Percentiles rank a stretch among this genome's conserved stretches.
Evolutionary conservation across 768 basidiomycete genomes (phyloP).

Genomic region (Coprinopsis cinerea): DNA sequence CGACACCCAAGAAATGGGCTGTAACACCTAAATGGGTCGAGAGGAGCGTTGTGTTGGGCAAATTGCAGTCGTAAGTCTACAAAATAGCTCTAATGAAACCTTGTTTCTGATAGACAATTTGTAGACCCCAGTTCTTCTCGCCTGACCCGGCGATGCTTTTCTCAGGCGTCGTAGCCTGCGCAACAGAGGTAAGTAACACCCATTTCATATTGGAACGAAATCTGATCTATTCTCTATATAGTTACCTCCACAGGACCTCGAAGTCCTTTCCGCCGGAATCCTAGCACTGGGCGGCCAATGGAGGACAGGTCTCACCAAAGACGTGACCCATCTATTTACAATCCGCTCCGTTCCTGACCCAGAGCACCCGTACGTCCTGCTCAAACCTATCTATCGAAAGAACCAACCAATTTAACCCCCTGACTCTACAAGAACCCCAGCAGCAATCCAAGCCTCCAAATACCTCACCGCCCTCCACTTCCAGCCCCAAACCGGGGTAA

Average conservation of each 20-base stretch:
- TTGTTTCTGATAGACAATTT: conserved; percentile 4
- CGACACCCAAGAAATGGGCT: conserved; percentile 31
- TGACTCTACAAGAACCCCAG: neutral
- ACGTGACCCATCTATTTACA: conserved; percentile 85
- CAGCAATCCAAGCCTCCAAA: conserved; percentile 33
- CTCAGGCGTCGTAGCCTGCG: conserved; percentile 74
- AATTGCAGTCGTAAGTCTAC: conserved; percentile 48
- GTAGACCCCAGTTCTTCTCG: conserved; percentile 60
- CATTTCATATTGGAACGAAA: no score
- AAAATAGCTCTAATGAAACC: neutral
- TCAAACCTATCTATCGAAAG: neutral
- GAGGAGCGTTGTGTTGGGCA: conserved; percentile 51
- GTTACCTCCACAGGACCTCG: conserved; percentile 60
- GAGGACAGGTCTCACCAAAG: conserved; percentile 68
- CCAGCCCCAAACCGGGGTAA: conserved; percentile 51
- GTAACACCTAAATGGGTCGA: conserved; percentile 53
- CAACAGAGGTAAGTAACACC: conserved; percentile 56
- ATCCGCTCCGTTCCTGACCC: conserved; percentile 28
- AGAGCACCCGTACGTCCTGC: neutral
- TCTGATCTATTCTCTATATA: conserved; percentile 24
- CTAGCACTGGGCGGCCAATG: conserved; percentile 77
- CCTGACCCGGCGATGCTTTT: conserved; percentile 75
- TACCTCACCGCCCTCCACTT: conserved; percentile 52
- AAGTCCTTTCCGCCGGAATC: conserved; percentile 69
- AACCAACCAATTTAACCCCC: neutral